A percentile compares a stretch with the other conserved stretches of the same genome.
Conservation (phyloP, 2,329 filamentous ascomycete species). For the Sclerotinia borealis region DNA sequence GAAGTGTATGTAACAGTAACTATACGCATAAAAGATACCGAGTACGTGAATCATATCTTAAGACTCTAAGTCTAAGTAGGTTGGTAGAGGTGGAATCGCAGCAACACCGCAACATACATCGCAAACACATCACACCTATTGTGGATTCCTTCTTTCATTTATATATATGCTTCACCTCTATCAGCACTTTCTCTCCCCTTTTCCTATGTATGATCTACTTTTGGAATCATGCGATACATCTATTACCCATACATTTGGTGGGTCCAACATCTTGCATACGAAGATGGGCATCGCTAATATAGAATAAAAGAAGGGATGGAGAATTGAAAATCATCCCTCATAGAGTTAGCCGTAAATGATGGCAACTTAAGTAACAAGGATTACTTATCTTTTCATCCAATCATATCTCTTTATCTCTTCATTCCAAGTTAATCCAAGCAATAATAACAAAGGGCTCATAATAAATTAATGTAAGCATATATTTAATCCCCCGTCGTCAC, state of each 20-base stretch:
- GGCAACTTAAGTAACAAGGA: neutral
- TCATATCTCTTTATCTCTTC: neutral
- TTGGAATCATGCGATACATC: slow-evolving; percentile 5
- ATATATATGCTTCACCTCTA: neutral
- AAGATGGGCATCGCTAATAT: neutral
- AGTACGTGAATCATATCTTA: neutral
- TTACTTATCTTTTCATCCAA: neutral
- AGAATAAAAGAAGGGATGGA: slow-evolving; percentile 8
- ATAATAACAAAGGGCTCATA: neutral
- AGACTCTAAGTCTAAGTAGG: too few relatives aligned
- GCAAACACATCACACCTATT: slow-evolving; percentile 2
- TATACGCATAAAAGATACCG: neutral
- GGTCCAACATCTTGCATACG: slow-evolving; percentile 3
- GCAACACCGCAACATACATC: slow-evolving; percentile 6
- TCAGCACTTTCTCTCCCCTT: neutral
- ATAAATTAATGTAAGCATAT: neutral
- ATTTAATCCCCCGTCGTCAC: neutral
- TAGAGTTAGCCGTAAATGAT: neutral
- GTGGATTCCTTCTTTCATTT: neutral
- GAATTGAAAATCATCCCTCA: neutral
- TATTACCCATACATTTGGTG: neutral
- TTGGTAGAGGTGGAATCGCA: neutral
- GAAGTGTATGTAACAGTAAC: too few relatives aligned
- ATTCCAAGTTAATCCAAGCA: slow-evolving; percentile 6
- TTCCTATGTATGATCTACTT: slow-evolving; percentile 5